A percentile compares a stretch with the other conserved stretches of the same genome.
Conservation (phyloP, 2,329 filamentous ascomycete genomes). For the Fusarium verticillioides region DNA sequence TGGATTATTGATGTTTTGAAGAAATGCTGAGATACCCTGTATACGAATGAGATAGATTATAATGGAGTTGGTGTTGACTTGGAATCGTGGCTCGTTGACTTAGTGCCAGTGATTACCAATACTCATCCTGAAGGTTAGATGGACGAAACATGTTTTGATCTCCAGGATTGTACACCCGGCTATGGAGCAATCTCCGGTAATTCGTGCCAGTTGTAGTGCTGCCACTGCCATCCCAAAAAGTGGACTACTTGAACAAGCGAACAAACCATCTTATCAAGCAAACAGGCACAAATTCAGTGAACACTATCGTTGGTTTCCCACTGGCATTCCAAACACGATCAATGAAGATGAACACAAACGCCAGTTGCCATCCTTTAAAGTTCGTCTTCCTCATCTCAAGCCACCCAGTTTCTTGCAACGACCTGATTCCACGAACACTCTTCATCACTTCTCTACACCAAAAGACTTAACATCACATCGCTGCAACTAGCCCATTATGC, state of each 20-base stretch:
- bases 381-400: neutral
- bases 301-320: fast-evolving
- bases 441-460: too few species aligned
- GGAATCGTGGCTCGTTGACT: too few species aligned
- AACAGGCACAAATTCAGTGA: neutral
- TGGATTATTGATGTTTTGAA: conserved; percentile 36
- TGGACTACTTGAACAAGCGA: neutral
- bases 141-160: too few species aligned
- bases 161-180: too few species aligned
- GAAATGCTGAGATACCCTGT: neutral
- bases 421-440: too few species aligned
- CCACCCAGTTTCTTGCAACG: too few species aligned
- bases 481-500: fast-evolving
- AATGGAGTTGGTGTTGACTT: neutral
- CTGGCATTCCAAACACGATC: fast-evolving
- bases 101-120: too few species aligned
- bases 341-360: fast-evolving
- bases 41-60: neutral
- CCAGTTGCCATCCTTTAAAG: fast-evolving
- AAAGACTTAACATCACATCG: fast-evolving
- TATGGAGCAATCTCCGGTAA: too few species aligned
- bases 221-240: neutral
- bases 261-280: fast-evolving
- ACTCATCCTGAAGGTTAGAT: fast-evolving
- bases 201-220: too few species aligned